phyloP scores from a whole-genome alignment of 1,139 yeast species.

The Arxiozyma bovina region DNA sequence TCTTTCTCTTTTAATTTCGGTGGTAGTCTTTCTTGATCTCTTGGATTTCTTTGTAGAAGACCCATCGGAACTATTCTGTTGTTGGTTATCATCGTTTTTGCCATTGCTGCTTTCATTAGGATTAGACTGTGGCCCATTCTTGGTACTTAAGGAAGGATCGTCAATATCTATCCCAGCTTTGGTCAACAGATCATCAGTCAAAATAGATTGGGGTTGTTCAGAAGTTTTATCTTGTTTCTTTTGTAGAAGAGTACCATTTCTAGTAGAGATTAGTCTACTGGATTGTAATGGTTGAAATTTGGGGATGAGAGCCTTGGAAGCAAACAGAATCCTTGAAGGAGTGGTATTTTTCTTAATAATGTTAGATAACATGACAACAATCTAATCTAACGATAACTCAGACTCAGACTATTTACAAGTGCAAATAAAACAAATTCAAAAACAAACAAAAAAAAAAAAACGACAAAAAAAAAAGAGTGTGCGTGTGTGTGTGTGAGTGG shows the following conservation, averaged over 20 bases:
- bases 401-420: not conserved
- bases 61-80: not conserved
- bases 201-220: constrained; percentile 45
- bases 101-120: constrained; percentile 22
- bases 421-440: not conserved
- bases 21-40: constrained; percentile 52
- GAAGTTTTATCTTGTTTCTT: constrained; percentile 27
- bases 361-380: constrained; percentile 1
- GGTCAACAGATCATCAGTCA: constrained; percentile 73
- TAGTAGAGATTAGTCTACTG: constrained; percentile 2
- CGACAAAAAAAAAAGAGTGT: too few species aligned
- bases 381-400: not conserved
- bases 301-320: constrained; percentile 2
- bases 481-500: too few species aligned
- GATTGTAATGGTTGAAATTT: constrained; percentile 1
- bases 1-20: constrained; percentile 56
- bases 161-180: constrained; percentile 74
- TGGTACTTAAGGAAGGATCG: constrained; percentile 13
- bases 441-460: too few species aligned
- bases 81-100: constrained; percentile 10
- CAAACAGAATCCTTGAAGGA: not conserved
- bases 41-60: constrained; percentile 24
- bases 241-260: constrained; percentile 3
- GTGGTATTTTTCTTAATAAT: not conserved
- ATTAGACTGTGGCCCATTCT: not conserved